Conservation (phyloP, 345 rosid genomes). For the Syzygium aqueum region DNA sequence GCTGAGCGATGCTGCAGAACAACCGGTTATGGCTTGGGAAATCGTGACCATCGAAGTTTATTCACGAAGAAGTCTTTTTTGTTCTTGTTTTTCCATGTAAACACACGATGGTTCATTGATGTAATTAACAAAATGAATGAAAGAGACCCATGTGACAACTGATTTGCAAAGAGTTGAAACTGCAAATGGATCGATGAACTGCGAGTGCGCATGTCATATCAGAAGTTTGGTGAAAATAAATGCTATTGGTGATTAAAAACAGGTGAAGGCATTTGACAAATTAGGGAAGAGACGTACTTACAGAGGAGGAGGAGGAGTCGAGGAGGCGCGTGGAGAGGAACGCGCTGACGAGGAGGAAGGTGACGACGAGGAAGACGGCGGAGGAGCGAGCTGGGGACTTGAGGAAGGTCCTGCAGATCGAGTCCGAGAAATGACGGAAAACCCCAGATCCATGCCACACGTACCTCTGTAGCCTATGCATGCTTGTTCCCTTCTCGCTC, state of each 20-base stretch:
- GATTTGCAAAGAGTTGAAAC: neutral
- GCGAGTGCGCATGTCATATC: neutral
- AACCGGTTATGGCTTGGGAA: neutral
- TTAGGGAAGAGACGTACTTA: neutral
- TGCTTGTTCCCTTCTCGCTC: neutral
- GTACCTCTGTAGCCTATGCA: conserved; percentile 11
- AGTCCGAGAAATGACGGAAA: conserved; percentile 20
- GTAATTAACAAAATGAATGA: neutral
- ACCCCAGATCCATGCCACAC: conserved; percentile 21
- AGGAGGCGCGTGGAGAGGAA: conserved; percentile 54
- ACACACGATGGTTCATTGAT: neutral
- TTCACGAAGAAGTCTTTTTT: neutral
- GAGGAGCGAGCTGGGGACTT: conserved; percentile 35
- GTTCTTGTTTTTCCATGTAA: neutral
- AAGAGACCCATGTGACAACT: neutral
- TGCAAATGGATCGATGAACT: neutral
- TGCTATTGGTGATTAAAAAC: no score
- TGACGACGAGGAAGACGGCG: conserved; percentile 22
- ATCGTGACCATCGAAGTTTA: no score
- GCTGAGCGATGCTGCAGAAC: neutral
- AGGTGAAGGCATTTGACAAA: no score
- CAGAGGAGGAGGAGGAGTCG: conserved; percentile 15
- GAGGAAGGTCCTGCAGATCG: conserved; percentile 25
- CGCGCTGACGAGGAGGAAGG: conserved; percentile 62
- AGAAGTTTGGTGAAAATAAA: no score